Evolutionary conservation across 768 basidiomycete genomes (phyloP), one percentile per base, ranked within the genome.

Genomic region (Mrakia gelida): DNA sequence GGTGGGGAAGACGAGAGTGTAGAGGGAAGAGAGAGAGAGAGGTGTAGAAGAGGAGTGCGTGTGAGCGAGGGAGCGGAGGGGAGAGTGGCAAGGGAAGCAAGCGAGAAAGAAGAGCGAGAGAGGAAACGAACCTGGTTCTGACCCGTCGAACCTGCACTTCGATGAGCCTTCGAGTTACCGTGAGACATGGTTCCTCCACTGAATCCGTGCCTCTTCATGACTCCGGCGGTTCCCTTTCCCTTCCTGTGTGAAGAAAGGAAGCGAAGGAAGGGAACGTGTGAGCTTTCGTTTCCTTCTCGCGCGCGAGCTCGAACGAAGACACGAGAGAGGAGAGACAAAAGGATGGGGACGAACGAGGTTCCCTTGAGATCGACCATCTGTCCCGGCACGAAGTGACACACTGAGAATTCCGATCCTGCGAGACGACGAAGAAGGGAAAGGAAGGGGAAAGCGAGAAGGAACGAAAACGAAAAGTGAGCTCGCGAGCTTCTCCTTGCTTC

Each of bases 121-220:
- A 13, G 65, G 45, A n/a, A 61, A 84, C 87, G 79, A 80, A 94
- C 95, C 87, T 98, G 96, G 84, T 96, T 93, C 81, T 92, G 92
- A 84, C 97, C 97, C 11, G 92, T 95, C 10, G 95, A 92, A 82
- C 97, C 97, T 34, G 91, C 89, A 13, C 92, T 91, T 82, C 97
- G 91, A 87, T 98, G 97, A 13, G 93, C 93, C 80, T 95, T 83
- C 79, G 97, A 98, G 68, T 93, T 92, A 91, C 97, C 97, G 83
- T 99, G 97, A 85, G 93, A 93, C 2, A 94, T 95, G 67, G 90
- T 89, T 43, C 95, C 85, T 85, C 97, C 97, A 81, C 91, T 89
- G 86, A 96, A 98, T 49, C 91, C 91, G 90, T 94, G 95, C 68
- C 93, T 88, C 84, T 98, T 99, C 97, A 99, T 99, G 41, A 88